Evolutionary conservation across 352 stramenopile species (phyloP).

Genomic region (Globisporangium polare): DNA sequence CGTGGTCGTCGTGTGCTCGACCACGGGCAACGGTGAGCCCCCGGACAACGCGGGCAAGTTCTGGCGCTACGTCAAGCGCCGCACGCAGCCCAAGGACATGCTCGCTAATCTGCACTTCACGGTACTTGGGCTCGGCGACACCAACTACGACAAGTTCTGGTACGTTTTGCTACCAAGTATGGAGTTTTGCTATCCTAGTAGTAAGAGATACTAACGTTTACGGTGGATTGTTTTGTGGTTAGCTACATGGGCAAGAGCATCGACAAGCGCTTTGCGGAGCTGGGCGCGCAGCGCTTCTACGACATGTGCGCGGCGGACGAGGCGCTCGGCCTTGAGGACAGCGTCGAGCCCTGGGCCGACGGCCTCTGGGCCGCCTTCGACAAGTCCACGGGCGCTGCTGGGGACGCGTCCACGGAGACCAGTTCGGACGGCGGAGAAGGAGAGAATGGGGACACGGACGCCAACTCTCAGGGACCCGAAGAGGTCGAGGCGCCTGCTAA

Average conservation of each 20-base stretch:
- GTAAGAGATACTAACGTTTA: neutral
- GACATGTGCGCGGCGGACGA: slow-evolving; percentile 88
- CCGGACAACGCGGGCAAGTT: slow-evolving; percentile 93
- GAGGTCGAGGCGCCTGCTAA: neutral
- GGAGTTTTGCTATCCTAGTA: neutral
- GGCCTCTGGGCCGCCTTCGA: slow-evolving; percentile 51
- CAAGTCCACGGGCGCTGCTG: slow-evolving; percentile 23
- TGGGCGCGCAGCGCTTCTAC: slow-evolving; percentile 83
- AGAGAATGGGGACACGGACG: neutral
- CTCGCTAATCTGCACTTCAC: slow-evolving; percentile 77
- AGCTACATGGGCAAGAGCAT: slow-evolving; percentile 88
- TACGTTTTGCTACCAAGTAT: slow-evolving; percentile 19
- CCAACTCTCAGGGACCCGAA: neutral
- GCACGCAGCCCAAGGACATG: slow-evolving; percentile 71
- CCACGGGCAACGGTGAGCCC: slow-evolving; percentile 94
- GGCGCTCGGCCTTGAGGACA: slow-evolving; percentile 91
- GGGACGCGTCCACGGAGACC: slow-evolving; percentile 19
- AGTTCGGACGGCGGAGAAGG: slow-evolving; percentile 17
- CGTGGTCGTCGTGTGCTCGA: slow-evolving; percentile 90
- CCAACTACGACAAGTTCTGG: slow-evolving; percentile 98
- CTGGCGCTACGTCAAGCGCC: slow-evolving; percentile 90
- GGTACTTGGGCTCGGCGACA: slow-evolving; percentile 93
- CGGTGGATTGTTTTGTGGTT: neutral
- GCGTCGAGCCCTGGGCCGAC: slow-evolving; percentile 91
- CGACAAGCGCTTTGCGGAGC: slow-evolving; percentile 85